These are phyloP conservation scores for Hydrangea macrophylla DNA, from an alignment of 148 eudicot species.

Conservation along the genomic window DNA sequence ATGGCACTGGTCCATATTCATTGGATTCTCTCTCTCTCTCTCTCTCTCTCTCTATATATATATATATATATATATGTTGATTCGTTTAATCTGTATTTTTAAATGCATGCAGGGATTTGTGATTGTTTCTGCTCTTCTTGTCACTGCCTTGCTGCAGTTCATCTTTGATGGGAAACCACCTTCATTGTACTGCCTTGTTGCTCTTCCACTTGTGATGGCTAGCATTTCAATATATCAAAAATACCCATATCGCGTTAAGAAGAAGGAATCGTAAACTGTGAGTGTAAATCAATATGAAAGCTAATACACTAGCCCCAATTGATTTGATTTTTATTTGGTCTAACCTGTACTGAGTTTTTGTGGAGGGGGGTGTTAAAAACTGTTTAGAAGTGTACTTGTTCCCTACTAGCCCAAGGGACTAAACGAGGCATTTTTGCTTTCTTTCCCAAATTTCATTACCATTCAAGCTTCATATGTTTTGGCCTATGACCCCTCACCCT, in stretches of 20 bases:
- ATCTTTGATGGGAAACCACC: conserved; percentile 87
- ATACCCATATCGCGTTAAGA: conserved; percentile 74
- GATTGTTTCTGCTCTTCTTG: conserved; percentile 92
- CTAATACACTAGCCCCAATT: neutral
- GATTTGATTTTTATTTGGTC: neutral
- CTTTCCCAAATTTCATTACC: neutral
- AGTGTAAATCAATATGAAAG: neutral
- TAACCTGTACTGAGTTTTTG: neutral
- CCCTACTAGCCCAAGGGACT: neutral
- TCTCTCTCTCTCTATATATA: too few relatives aligned
- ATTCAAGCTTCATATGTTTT: neutral
- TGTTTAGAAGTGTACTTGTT: neutral
- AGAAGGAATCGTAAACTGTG: conserved; percentile 59
- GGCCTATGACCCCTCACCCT: too few relatives aligned
- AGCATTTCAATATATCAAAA: conserved; percentile 91
- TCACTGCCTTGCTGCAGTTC: conserved; percentile 87
- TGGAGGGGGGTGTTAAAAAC: neutral
- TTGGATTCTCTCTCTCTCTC: too few relatives aligned
- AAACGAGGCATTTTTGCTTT: neutral
- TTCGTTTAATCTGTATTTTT: conserved; percentile 9
- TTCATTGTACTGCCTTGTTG: conserved; percentile 76
- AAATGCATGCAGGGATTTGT: conserved; percentile 79
- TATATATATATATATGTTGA: neutral
- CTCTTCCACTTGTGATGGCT: conserved; percentile 77
- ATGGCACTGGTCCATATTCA: too few relatives aligned